Percentiles rank a stretch among this genome's conserved stretches.
These are phyloP conservation scores for Penicillium psychrosexuale DNA, from an alignment of 2,329 filamentous ascomycete genomes.

Conservation along the genomic window DNA sequence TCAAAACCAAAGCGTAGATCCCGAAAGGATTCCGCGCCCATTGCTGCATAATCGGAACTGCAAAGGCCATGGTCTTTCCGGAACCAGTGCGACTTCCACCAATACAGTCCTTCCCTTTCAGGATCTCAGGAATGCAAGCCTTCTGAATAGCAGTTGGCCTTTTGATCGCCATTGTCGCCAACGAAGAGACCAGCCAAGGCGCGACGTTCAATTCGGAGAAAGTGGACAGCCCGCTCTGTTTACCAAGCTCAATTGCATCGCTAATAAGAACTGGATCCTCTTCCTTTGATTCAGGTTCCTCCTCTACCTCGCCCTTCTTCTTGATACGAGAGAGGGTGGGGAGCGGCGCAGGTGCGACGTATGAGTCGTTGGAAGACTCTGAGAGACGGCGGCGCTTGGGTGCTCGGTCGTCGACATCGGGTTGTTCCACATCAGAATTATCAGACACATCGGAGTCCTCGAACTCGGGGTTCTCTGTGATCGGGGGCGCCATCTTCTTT, in stretches of 20 bases:
- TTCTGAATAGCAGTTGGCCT: constrained; percentile 90
- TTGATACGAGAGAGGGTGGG: constrained; percentile 43
- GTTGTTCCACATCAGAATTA: constrained; percentile 17
- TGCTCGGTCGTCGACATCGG: constrained; percentile 29
- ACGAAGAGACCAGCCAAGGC: constrained; percentile 83
- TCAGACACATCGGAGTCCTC: constrained; percentile 26
- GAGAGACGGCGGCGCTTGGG: constrained; percentile 42
- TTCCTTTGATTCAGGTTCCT: constrained; percentile 18
- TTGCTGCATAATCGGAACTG: constrained; percentile 87
- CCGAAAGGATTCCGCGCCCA: constrained; percentile 91
- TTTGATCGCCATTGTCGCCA: constrained; percentile 75
- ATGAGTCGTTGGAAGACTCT: constrained; percentile 35
- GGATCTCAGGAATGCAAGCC: constrained; percentile 85
- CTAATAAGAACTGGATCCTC: constrained; percentile 39
- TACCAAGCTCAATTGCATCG: constrained; percentile 41
- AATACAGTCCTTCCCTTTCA: constrained; percentile 89
- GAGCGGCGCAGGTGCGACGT: constrained; percentile 35
- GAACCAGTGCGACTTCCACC: constrained; percentile 93
- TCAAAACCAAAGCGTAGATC: constrained; percentile 85
- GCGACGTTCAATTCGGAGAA: constrained; percentile 72
- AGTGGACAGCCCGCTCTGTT: constrained; percentile 50
- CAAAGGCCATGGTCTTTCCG: constrained; percentile 95
- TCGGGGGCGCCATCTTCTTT: constrained; percentile 31
- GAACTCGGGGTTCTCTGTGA: constrained; percentile 21
- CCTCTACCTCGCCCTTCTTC: constrained; percentile 32